Evolutionary conservation across 805 yeast genomes (phyloP).

Genomic region (Ogataea pilisensis): DNA sequence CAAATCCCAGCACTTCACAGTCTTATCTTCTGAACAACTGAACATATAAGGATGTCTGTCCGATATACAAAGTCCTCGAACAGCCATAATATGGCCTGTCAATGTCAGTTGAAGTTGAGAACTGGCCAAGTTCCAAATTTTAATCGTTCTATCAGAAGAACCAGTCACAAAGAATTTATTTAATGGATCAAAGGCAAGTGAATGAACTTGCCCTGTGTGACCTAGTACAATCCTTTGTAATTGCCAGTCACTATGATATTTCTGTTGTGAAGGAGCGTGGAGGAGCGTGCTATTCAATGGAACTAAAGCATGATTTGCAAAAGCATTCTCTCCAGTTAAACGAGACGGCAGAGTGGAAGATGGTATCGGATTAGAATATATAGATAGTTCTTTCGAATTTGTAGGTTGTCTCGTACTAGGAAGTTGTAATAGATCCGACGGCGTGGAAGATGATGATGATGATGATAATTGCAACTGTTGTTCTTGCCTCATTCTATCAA

Average conservation of each 20-base stretch:
- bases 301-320: conserved; percentile 23
- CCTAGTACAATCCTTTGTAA: conserved; percentile 74
- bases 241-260: conserved; percentile 65
- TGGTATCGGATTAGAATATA: conserved; percentile 3
- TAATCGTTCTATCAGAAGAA: conserved; percentile 81
- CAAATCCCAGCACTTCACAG: conserved; percentile 93
- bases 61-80: conserved; percentile 71
- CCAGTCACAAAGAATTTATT: conserved; percentile 93
- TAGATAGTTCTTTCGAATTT: conserved; percentile 10
- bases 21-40: conserved; percentile 89
- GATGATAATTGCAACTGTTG: not conserved
- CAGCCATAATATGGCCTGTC: conserved; percentile 90
- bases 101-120: conserved; percentile 68
- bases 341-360: not conserved
- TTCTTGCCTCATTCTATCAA: conserved; percentile 18
- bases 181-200: conserved; percentile 78
- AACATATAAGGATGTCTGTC: conserved; percentile 81
- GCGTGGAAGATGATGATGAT: not conserved
- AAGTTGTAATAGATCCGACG: not conserved
- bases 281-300: conserved; percentile 13
- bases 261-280: conserved; percentile 17
- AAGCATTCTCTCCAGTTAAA: conserved; percentile 15
- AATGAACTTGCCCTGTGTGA: conserved; percentile 89
- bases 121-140: conserved; percentile 83
- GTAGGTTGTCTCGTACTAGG: not conserved